A percentile compares a stretch with the other conserved stretches of the same genome.
phyloP scores from a whole-genome alignment of 228 moss, liverwort and hornwort species.

The Sphagnum fallax region DNA sequence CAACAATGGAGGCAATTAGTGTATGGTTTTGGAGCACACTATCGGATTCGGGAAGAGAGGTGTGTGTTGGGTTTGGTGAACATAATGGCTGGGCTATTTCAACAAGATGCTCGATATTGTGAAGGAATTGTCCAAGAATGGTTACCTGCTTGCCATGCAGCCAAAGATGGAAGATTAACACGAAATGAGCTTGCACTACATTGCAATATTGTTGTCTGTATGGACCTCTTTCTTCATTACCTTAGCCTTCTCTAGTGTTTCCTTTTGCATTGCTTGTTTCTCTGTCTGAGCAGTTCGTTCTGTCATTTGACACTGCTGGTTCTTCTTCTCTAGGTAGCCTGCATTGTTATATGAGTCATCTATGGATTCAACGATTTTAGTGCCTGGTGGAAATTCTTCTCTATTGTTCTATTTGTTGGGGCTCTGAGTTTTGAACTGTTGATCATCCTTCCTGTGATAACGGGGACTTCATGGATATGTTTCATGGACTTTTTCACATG shows the following conservation, averaged over 20 bases:
- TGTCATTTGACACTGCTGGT: no score
- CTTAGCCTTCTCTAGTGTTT: background rate
- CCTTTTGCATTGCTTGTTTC: no score
- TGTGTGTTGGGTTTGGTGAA: constrained; percentile 25
- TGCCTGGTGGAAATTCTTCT: no score
- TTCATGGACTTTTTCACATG: no score
- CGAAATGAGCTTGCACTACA: constrained; percentile 35
- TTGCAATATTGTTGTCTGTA: constrained; percentile 31
- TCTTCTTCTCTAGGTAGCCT: no score
- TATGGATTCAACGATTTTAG: no score
- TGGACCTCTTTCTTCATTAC: constrained; percentile 4
- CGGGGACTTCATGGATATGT: no score
- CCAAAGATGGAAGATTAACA: constrained; percentile 36
- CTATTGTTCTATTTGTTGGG: no score
- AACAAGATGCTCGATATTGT: constrained; percentile 22
- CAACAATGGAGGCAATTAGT: constrained; percentile 28
- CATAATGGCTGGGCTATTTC: constrained; percentile 26
- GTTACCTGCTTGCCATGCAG: constrained; percentile 26
- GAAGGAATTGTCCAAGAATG: constrained; percentile 32
- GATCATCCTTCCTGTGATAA: no score
- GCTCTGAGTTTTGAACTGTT: no score
- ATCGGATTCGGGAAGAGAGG: constrained; percentile 34
- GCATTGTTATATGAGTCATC: no score
- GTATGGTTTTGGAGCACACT: constrained; percentile 31
- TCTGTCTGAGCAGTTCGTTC: no score